Evolutionary conservation across 306 rosid species (phyloP).

Genomic region (Ceratonia siliqua): DNA sequence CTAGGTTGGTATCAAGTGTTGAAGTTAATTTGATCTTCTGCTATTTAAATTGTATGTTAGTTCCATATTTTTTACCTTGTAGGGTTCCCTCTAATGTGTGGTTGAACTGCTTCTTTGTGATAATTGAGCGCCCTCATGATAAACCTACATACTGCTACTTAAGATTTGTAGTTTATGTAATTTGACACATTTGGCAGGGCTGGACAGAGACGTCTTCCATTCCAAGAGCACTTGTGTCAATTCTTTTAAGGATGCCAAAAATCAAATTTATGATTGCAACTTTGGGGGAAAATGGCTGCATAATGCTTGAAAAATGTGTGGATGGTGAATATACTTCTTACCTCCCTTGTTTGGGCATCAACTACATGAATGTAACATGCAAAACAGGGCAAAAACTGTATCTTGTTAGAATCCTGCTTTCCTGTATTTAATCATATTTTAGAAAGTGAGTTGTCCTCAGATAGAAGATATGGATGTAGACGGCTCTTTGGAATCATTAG

Average conservation of each 20-base stretch:
- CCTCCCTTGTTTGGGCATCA: too few relatives aligned
- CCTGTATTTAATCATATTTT: neutral
- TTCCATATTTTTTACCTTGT: neutral
- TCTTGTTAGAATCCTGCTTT: slow-evolving; percentile 21
- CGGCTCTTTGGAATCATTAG: slow-evolving; percentile 46
- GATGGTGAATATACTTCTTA: too few relatives aligned
- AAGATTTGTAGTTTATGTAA: slow-evolving; percentile 27
- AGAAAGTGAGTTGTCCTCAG: slow-evolving; percentile 30
- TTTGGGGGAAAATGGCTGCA: slow-evolving; percentile 86
- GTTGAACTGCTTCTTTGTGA: slow-evolving; percentile 13
- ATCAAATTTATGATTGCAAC: slow-evolving; percentile 81
- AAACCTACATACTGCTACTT: neutral
- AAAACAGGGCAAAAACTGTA: slow-evolving; percentile 17
- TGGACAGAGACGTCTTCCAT: slow-evolving; percentile 76
- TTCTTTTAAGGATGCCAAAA: slow-evolving; percentile 69
- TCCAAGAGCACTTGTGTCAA: slow-evolving; percentile 77
- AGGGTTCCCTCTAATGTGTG: neutral
- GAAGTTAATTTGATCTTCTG: neutral
- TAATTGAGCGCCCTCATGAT: neutral
- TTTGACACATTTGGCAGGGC: slow-evolving; percentile 49
- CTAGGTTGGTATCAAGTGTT: neutral
- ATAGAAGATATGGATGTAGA: slow-evolving; percentile 68
- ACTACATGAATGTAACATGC: slow-evolving; percentile 12
- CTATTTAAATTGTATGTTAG: neutral
- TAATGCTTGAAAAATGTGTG: slow-evolving; percentile 76